Conservation (phyloP, 345 rosid species). For the Hevea brasiliensis region DNA sequence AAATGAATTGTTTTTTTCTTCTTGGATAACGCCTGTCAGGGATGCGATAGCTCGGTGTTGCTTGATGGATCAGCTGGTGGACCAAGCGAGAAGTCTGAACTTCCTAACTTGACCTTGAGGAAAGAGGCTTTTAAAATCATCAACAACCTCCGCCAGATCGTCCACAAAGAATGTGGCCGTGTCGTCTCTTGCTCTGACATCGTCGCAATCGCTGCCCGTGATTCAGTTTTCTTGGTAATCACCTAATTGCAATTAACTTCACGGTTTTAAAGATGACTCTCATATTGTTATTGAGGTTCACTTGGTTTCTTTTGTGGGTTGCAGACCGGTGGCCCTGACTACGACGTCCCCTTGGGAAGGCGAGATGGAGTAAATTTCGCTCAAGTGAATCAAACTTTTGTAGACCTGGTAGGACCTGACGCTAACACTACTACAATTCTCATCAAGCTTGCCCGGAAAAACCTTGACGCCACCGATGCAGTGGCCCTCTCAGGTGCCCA, state of each 20-base stretch:
- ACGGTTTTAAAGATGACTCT: too few species aligned
- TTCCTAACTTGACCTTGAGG: constrained; percentile 57
- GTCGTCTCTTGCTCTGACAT: constrained; percentile 67
- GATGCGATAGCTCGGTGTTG: constrained; percentile 84
- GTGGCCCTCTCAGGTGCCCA: constrained; percentile 95
- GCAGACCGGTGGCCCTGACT: constrained; percentile 87
- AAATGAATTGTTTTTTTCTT: too few species aligned
- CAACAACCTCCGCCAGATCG: constrained; percentile 38
- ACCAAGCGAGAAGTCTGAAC: constrained; percentile 78
- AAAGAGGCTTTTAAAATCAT: constrained; percentile 46
- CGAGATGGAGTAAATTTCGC: constrained; percentile 67
- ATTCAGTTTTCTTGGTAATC: constrained; percentile 53
- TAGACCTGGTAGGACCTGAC: constrained; percentile 56
- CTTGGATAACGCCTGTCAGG: too few species aligned
- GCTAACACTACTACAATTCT: constrained; percentile 44
- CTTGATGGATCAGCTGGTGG: constrained; percentile 79
- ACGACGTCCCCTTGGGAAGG: constrained; percentile 69
- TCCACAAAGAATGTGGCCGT: constrained; percentile 47
- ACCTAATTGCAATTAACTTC: too few species aligned
- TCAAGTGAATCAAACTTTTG: constrained; percentile 38
- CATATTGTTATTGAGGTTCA: too few species aligned
- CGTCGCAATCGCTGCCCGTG: constrained; percentile 57
- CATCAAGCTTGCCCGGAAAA: constrained; percentile 39
- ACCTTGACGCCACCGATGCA: constrained; percentile 57
- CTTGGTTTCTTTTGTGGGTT: constrained; percentile 30